These are phyloP conservation scores for Fraxinus excelsior DNA, from an alignment of 257 asterid genomes.

Conservation along the genomic window DNA sequence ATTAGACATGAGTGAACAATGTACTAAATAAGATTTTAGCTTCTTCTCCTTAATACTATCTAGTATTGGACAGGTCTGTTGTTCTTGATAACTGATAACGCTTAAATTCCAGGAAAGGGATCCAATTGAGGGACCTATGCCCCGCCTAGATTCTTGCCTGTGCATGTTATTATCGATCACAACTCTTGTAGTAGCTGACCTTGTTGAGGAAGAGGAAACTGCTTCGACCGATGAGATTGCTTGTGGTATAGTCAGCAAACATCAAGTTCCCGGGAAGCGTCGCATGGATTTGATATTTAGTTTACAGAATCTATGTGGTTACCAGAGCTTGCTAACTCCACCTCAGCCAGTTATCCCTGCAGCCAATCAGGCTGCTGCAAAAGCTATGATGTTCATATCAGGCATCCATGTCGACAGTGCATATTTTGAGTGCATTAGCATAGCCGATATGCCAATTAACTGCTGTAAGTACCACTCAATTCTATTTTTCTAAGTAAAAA, in stretches of 20 bases:
- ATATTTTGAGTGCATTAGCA: conserved; percentile 69
- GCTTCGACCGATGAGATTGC: conserved; percentile 38
- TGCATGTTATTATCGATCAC: conserved; percentile 85
- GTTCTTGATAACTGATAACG: conserved; percentile 10
- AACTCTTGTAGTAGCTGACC: conserved; percentile 87
- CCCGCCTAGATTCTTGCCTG: conserved; percentile 88
- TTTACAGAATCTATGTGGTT: conserved; percentile 71
- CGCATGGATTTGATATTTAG: conserved; percentile 68
- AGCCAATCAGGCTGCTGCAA: conserved; percentile 92
- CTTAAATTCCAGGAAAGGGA: conserved; percentile 73
- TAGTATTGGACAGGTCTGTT: neutral
- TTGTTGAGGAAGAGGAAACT: conserved; percentile 84
- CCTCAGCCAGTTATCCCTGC: conserved; percentile 71
- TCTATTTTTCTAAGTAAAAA: neutral
- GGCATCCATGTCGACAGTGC: conserved; percentile 53
- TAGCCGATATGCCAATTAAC: conserved; percentile 64
- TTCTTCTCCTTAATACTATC: neutral
- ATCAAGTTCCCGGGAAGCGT: conserved; percentile 47
- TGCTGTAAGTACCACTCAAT: conserved; percentile 61
- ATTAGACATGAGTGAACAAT: neutral
- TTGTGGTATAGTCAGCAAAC: conserved; percentile 33
- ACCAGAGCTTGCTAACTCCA: conserved; percentile 77
- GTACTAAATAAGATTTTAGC: neutral
- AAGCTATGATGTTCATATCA: conserved; percentile 78
- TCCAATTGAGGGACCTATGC: conserved; percentile 97